Conservation (phyloP, 805 yeast genomes). For the Wickerhamomyces bovis region DNA sequence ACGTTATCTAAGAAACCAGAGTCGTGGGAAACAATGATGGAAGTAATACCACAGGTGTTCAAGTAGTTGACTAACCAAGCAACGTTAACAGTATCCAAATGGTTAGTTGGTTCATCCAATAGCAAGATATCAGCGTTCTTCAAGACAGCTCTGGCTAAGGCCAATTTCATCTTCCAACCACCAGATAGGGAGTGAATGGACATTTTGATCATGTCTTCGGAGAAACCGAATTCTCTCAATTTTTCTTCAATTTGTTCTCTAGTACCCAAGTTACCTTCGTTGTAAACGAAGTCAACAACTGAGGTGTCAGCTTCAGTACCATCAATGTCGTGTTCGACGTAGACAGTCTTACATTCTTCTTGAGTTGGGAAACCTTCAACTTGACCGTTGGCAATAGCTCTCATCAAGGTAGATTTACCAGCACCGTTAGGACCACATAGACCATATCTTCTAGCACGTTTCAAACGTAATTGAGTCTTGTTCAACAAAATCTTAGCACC, state of each 20-base stretch:
- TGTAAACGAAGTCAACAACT: slow-evolving; percentile 86
- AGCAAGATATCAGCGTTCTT: slow-evolving; percentile 96
- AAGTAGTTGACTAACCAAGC: slow-evolving; percentile 99
- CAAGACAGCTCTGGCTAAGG: slow-evolving; percentile 98
- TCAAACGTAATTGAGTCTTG: slow-evolving; percentile 98
- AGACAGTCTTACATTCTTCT: slow-evolving; percentile 98
- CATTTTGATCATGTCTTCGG: slow-evolving; percentile 88
- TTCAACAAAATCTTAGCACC: slow-evolving; percentile 99
- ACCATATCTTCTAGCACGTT: slow-evolving; percentile 99
- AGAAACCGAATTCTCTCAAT: slow-evolving; percentile 86
- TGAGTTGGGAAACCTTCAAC: slow-evolving; percentile 99
- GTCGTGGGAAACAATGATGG: slow-evolving; percentile 98
- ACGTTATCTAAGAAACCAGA: slow-evolving; percentile 98
- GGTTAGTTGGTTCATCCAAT: slow-evolving; percentile 99
- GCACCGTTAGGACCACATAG: slow-evolving; percentile 99
- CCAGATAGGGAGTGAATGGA: slow-evolving; percentile 97
- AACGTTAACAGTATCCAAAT: slow-evolving; percentile 98
- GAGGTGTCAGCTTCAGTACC: slow-evolving; percentile 96
- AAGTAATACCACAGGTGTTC: slow-evolving; percentile 96
- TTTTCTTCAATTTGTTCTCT: slow-evolving; percentile 65
- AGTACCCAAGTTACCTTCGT: slow-evolving; percentile 65
- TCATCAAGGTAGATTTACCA: slow-evolving; percentile 98
- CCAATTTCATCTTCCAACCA: slow-evolving; percentile 99
- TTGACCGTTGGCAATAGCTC: slow-evolving; percentile 96
- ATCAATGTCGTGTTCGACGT: slow-evolving; percentile 99